Evolutionary conservation across 805 yeast genomes (phyloP), one percentile per base, ranked within the genome.

Genomic region (Kodamaea laetipori): DNA sequence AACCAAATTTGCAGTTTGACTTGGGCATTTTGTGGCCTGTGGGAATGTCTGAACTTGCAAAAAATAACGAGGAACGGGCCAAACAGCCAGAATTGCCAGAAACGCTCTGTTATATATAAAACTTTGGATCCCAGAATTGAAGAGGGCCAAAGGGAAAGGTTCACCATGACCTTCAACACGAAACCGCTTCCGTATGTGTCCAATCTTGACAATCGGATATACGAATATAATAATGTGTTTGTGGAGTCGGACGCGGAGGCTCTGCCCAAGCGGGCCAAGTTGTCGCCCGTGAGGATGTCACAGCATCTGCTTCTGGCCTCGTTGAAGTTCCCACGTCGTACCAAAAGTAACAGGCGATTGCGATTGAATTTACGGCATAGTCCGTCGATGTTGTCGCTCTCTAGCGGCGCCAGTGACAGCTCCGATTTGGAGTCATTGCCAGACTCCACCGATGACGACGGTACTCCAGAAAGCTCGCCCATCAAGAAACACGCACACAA

Each of bases 381-480:
- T 21, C 18, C 45, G 37, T 36, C 43, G 25, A 23, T 43, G 7
- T 39, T 48, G 13, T 37, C 40, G 11, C 39, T 38, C 41, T 12
- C 35, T 8, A 31, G 42, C 15, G 13, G 30, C 26, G 15, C 44
- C 3, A 47, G 56, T 13, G 61, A 57, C 31, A 40, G 34, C 23
- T 60, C 67, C 4, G 73, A 68, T 42, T 54, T 60, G 27, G 74
- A 69, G 38, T 63, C 69, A 2, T 58, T 68, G 43, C 71, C 71
- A 1, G 73, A 67, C 49, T 56, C 63, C 35, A 55, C 65, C 3
- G 68, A 62, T 41, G 66, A 64, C 35, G 58, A 54, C 24, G 49
- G 55, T n/a, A 49, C 64, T 6, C 60, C 61, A 7, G 19, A 33
- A 15, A 35, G 53, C 1, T 46, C 60, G 3, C 58, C 55, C 4